Evolutionary conservation across 495 filamentous ascomycete genomes (phyloP), one percentile per base, ranked within the genome.

Genomic region (Lasiosphaeris hirsuta): DNA sequence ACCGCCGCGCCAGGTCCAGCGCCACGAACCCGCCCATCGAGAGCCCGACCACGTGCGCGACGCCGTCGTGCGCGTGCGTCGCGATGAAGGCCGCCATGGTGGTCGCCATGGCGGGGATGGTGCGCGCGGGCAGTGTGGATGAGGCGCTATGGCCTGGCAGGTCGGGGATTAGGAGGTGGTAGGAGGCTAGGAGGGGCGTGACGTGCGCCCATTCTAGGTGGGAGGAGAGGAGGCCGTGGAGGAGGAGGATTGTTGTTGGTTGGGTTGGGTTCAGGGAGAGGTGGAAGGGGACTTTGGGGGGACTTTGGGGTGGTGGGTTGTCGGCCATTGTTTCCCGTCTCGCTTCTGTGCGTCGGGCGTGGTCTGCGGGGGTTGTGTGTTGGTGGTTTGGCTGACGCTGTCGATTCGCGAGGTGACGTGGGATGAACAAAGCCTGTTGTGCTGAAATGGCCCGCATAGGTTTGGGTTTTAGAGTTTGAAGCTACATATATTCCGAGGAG

Each of bases 111-210:
- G 61, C 14, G 13, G 36, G 43, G 50, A 72, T 64, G 7, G 64
- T 62, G 37, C 62, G 61, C 0, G 68, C 66, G 17, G 37, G 30
- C 48, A 59, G 34, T n/a, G 34, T 54, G 52, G n/a, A 56, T 40
- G 37, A 68, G 65, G 53, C 59, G 59, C 62, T 65, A 51, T 73
- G 70, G n/a, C 64, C 58, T 0, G 69, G 70, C 15, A 72, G 52
- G 49, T 73, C 70, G 15, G 63, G 57, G 35, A 69, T 38, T 14
- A 75, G 63, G 3, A 75, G 55, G 52, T 75, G 70, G 48, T 73
- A 73, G 19, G 64, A 51, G 10, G 62, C 34, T 3, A 75, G 51
- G 48, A 65, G 55, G 10, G 71, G 62, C 41, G 54, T 60, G 13
- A 70, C 61, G 56, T 62, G 61, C 18, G 60, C 45, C 60, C 58